These are phyloP conservation scores for Penicillium antarcticum DNA, from an alignment of 495 filamentous ascomycete genomes.

Conservation along the genomic window DNA sequence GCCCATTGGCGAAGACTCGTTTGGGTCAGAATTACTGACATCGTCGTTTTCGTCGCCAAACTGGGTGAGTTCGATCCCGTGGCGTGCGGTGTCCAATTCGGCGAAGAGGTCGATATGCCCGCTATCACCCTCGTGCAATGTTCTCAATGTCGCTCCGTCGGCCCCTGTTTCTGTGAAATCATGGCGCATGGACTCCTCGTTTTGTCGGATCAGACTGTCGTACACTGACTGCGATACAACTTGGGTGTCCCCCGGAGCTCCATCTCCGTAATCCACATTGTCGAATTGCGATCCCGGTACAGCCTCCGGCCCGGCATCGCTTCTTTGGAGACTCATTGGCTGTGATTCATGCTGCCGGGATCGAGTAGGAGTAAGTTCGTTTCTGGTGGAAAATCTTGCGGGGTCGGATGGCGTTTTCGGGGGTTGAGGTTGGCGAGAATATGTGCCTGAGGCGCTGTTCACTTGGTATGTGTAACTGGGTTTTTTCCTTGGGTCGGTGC, in stretches of 20 bases:
- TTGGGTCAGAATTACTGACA: slow-evolving; percentile 32
- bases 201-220: slow-evolving; percentile 41
- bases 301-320: slow-evolving; percentile 2
- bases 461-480: neutral
- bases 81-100: slow-evolving; percentile 31
- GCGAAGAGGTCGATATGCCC: slow-evolving; percentile 49
- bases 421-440: neutral
- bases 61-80: slow-evolving; percentile 23
- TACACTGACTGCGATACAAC: slow-evolving; percentile 52
- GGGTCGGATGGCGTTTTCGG: slow-evolving; percentile 7
- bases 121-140: slow-evolving; percentile 43
- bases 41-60: slow-evolving; percentile 40
- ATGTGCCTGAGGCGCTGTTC: neutral
- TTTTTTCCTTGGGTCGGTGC: slow-evolving; percentile 5
- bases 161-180: slow-evolving; percentile 15
- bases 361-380: neutral
- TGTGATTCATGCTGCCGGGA: slow-evolving; percentile 18
- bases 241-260: slow-evolving; percentile 47
- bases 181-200: slow-evolving; percentile 27
- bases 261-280: slow-evolving; percentile 35
- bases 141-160: slow-evolving; percentile 36
- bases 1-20: slow-evolving; percentile 37
- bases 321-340: slow-evolving; percentile 4
- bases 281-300: slow-evolving; percentile 8
- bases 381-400: neutral